Evolutionary conservation across 306 rosid genomes (phyloP), one percentile per base, ranked within the genome.

Genomic region (Prosopis cineraria): DNA sequence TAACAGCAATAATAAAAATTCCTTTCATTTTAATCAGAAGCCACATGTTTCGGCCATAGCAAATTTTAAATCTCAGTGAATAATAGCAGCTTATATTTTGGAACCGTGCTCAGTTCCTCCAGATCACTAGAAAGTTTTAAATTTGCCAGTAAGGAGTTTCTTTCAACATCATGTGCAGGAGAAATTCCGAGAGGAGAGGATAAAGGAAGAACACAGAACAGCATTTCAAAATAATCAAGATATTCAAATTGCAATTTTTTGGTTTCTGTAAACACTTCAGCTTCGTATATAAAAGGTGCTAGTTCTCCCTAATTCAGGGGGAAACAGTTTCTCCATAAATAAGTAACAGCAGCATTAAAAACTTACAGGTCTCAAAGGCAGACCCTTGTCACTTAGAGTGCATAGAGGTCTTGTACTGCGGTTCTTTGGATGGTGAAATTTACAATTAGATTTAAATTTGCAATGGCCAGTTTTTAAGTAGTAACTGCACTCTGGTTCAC

Each of bases 351-450:
- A 71, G 63, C 64, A 53, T 34, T 27, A 74, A 40, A 41, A 78
- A 67, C 97, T 93, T 86, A 96, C 97, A 52, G 99, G 97, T 90
- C 96, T 90, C 87, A 96, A 75, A 76, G 99, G 99, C 74, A 93
- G 90, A 73, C 98, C 99, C 85, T 86, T 90, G 88, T 96, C 97
- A 74, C 89, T 91, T 77, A 91, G 91, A 65, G 72, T 50, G 82
- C 87, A 84, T n/a, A 80, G 84, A 29, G 90, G 84, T 66, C 72
- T 84, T 37, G 88, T 79, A 67, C 40, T 60, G 79, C 88, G 76
- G 82, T 60, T 87, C 89, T 89, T 96, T 12, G 99, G 99, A 85
- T 93, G 99, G 83, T 96, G 93, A 77, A 90, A 96, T 83, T 84
- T 96, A 93, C 99, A 96, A 69, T 84, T 89, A 68, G 85, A 87